Percentiles rank a stretch among this genome's conserved stretches.
These are phyloP conservation scores for Rhodamnia argentea DNA, from an alignment of 345 rosid species.

Conservation along the genomic window DNA sequence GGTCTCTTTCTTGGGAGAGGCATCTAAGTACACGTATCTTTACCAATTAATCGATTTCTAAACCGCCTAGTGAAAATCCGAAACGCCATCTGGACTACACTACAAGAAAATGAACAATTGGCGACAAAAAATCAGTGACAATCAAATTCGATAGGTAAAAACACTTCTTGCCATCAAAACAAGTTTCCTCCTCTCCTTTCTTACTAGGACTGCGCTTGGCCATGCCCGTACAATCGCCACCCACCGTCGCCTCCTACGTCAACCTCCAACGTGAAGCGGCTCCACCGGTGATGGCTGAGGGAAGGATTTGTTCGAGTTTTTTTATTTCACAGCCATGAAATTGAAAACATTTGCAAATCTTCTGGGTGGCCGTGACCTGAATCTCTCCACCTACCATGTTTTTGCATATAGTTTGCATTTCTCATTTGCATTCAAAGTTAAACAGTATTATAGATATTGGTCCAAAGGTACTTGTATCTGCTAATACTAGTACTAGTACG, in stretches of 20 bases:
- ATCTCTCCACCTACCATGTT: neutral
- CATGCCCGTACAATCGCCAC: neutral
- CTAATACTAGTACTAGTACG: neutral
- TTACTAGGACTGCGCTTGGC: neutral
- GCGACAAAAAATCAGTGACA: neutral
- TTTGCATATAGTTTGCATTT: neutral
- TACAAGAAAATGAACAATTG: neutral
- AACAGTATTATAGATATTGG: neutral
- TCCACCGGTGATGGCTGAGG: neutral
- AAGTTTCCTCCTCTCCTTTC: neutral
- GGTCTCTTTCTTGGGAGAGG: neutral
- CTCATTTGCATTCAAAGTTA: neutral
- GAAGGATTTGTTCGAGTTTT: neutral
- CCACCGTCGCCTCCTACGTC: neutral
- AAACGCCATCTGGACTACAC: too few species aligned
- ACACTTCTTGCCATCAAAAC: neutral
- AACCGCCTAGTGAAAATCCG: too few species aligned
- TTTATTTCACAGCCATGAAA: neutral
- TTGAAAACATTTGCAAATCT: neutral
- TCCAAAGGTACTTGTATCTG: neutral
- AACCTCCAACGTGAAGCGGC: neutral
- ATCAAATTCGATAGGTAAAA: neutral
- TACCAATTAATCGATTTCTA: neutral
- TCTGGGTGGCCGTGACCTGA: neutral
- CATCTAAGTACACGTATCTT: neutral